Evolutionary conservation across 768 basidiomycete species (phyloP), one percentile per base, ranked within the genome.

Genomic region (Termitomyces eurrhizus): DNA sequence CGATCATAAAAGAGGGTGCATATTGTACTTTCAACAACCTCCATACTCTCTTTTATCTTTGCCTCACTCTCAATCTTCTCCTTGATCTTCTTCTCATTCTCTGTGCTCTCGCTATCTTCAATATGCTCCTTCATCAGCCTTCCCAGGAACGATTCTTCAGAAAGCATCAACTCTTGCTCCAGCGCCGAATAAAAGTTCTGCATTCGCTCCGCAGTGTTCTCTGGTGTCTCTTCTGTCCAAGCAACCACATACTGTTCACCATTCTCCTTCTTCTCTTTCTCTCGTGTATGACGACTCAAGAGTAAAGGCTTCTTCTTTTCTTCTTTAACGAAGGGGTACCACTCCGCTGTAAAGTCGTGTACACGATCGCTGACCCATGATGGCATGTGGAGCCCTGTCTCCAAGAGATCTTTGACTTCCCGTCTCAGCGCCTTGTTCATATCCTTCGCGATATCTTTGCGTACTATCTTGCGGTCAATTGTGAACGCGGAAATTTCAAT

Each of bases 1-100:
- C 89, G 78, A 71, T 98, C 95, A 70, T 97, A 98, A 65, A 96
- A 89, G 12, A 90, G 65, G 3, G 78, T 77, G 55, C 88, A 90
- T 13, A 97, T 69, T 2, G 86, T 75, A 7, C 81, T 77, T 71
- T 98, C 96, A 7, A 95, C 83, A 7, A 75, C 74, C 45, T 93
- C 92, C 64, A 95, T 78, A 24, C 89, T 76, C 36, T 83, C 81
- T 29, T 80, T 79, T 52, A 89, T 80, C 61, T 73, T 78, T 2
- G 72, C 73, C 49, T 83, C 83, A 36, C 76, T 70, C 50, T 75
- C 71, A 55, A 72, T 68, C 70, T 71, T 72, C 50, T 72, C 69
- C 53, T 68, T 69, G 9, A 63, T 60, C 39, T 71, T 73, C 14
- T 71, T 73, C 56, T 77, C 78, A 42, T 75, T 64, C 32, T 67